Evolutionary conservation across 2,329 filamentous ascomycete species (phyloP), one percentile per base, ranked within the genome.

Genomic region (Triangularia setosa): DNA sequence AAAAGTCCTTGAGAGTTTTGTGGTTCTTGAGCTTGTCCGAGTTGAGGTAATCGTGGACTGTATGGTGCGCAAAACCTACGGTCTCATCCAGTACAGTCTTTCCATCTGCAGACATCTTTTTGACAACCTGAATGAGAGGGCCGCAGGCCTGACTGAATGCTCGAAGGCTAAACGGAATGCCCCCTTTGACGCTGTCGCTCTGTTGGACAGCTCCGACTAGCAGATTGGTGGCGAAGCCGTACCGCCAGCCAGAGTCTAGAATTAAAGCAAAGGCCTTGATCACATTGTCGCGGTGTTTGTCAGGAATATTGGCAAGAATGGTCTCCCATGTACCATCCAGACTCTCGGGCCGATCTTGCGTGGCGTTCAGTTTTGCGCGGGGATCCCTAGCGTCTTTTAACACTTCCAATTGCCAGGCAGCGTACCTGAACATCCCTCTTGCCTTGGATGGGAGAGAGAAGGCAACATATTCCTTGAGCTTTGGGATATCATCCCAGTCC

Each of bases 351-450:
- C 21, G 53, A n/a, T 18, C 58, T 58, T 24, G 60, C 11, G 12
- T 65, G 52, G 5, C 58, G 59, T 52, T 66, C 23, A 21, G 11
- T 16, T 54, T 57, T 21, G 16, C 23, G 18, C 8, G 60, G 18
- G 40, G 40, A 21, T 48, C 40, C 21, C n/a, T 48, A 7, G 40
- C 40, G 8, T 48, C n/a, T 11, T 55, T 55, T n/a, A 69, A 55
- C 1, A 33, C 35, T 16, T 69, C 53, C 1, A 71, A 58, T 30
- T 71, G 69, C 33, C 69, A 71, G 2, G 64, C 64, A 0, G 64
- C 69, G 57, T 66, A 71, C 9, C 69, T 65, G 53, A 71, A 70
- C 68, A 70, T 69, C n/a, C 68, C 68, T 7, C 62, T 35, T 4
- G 67, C 64, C 27, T 44, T 58, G 25, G 14, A 33, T 5, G 57